Evolutionary conservation across 2,329 filamentous ascomycete genomes (phyloP).

Genomic region (Massarina eburnea): DNA sequence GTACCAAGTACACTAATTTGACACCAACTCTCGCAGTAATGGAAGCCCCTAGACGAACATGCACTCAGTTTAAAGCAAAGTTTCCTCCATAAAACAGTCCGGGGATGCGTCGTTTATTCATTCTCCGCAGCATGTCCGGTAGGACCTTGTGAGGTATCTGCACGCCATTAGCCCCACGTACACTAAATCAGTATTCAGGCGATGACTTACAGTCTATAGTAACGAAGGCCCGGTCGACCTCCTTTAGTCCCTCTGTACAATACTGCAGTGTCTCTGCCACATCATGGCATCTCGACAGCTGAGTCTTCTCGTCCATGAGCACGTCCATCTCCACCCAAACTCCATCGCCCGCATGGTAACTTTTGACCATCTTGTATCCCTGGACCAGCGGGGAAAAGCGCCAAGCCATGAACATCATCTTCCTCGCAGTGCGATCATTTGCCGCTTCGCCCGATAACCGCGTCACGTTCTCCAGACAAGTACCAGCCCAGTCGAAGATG

Average conservation of each 20-base stretch:
- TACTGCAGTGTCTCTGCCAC: constrained; percentile 66
- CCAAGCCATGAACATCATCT: constrained; percentile 62
- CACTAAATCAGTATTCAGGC: neutral
- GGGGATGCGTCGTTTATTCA: constrained; percentile 4
- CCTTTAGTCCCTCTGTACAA: constrained; percentile 57
- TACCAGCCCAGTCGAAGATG: constrained; percentile 69
- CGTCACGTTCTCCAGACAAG: constrained; percentile 61
- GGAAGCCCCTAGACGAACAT: no score
- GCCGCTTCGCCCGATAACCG: constrained; percentile 62
- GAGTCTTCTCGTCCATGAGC: constrained; percentile 57
- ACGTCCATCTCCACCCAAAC: constrained; percentile 66
- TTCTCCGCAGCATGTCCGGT: constrained; percentile 43
- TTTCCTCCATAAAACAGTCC: no score
- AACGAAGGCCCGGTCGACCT: constrained; percentile 57
- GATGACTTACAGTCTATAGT: constrained; percentile 55
- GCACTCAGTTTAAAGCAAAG: no score
- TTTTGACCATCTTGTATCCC: constrained; percentile 57
- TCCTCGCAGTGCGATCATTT: constrained; percentile 54
- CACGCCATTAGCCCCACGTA: neutral
- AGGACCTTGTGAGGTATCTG: constrained; percentile 43
- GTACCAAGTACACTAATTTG: no score
- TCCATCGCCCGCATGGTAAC: constrained; percentile 65
- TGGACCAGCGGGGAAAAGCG: constrained; percentile 57
- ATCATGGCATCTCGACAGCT: constrained; percentile 58
- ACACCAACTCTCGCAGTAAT: no score